Conservation (phyloP, 2,329 filamentous ascomycete genomes). For the Colletotrichum spinosum region DNA sequence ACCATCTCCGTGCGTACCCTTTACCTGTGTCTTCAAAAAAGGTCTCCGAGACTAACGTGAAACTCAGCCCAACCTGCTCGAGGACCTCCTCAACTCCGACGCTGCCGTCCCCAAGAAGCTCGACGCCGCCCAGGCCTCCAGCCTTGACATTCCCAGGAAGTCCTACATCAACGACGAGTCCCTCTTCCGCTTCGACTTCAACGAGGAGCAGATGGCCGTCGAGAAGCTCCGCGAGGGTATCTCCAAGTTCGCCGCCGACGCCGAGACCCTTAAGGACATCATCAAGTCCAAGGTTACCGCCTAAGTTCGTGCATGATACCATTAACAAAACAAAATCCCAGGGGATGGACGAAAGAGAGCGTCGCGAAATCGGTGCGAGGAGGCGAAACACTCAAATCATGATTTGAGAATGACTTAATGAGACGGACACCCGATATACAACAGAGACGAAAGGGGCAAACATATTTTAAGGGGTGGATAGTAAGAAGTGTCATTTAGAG, state of each 20-base stretch:
- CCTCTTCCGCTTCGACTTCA: slow-evolving; percentile 97
- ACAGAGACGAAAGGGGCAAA: slow-evolving; percentile 18
- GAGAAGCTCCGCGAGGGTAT: slow-evolving; percentile 99
- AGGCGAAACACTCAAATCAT: slow-evolving; percentile 32
- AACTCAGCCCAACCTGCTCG: slow-evolving; percentile 86
- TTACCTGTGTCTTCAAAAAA: background rate
- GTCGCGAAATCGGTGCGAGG: slow-evolving; percentile 10
- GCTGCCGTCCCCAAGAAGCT: slow-evolving; percentile 93
- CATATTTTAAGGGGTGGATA: slow-evolving; percentile 2
- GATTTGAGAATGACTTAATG: slow-evolving; percentile 38
- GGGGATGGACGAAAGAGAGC: slow-evolving; percentile 4
- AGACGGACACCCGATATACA: slow-evolving; percentile 23
- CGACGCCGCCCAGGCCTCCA: slow-evolving; percentile 72
- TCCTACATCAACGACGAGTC: slow-evolving; percentile 91
- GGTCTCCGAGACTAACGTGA: background rate
- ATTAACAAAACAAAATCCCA: background rate
- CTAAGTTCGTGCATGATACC: slow-evolving; percentile 44
- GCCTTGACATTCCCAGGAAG: slow-evolving; percentile 86
- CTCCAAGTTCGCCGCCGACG: slow-evolving; percentile 98
- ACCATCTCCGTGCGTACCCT: slow-evolving; percentile 84
- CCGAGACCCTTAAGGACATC: slow-evolving; percentile 91
- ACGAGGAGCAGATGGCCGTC: slow-evolving; percentile 99
- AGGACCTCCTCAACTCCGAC: slow-evolving; percentile 89
- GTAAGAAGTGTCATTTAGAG: slow-evolving; percentile 19
- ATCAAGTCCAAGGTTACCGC: slow-evolving; percentile 83